Evolutionary conservation across 176 grass and related monocot species (phyloP), one percentile per base, ranked within the genome.

Genomic region (Dendrocalamus sinicus): DNA sequence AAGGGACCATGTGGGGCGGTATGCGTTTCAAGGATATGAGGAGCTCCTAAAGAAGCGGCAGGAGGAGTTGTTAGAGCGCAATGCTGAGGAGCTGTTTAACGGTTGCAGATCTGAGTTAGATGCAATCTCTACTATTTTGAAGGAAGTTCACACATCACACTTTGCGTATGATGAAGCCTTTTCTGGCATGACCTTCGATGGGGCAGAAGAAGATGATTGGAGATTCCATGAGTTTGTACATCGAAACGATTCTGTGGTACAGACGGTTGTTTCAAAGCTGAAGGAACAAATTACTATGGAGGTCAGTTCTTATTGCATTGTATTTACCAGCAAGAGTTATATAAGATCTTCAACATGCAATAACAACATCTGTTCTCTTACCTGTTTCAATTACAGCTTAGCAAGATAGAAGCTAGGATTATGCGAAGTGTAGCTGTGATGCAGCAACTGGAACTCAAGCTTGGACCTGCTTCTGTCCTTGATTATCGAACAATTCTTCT

Each of bases 401-500:
- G 84, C 87, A 99, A 94, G 92, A 43, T 86, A 82, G 97, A 99
- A 64, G 87, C 93, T 79, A 92, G 83, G 72, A 99, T 96, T 71
- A 86, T 96, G 94, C 86, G 90, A 82, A 89, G 69, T 82, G 57
- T 86, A 54, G 80, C 90, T 82, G 72, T 83, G 57, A 83, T 90
- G 82, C 87, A 81, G 51, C 88, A 90, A 68, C 88, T 92, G 85
- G 90, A 99, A 65, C 71, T 53, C 71, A 99, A 94, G 78, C 87
- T 96, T 66, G 90, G 94, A 72, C 79, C 87, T 88, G 82, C 76
- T 72, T 88, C 87, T 64, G 32, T 73, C 41, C 84, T 99, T 76
- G 97, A 99, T 85, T 96, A 94, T 86, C 92, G 85, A 52, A 77
- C 63, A 43, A 80, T 99, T 91, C 72, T 99, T 64, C 26, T 96